These are phyloP conservation scores for Talaromyces rugulosus DNA, from an alignment of 2,329 filamentous ascomycete species.

Conservation along the genomic window DNA sequence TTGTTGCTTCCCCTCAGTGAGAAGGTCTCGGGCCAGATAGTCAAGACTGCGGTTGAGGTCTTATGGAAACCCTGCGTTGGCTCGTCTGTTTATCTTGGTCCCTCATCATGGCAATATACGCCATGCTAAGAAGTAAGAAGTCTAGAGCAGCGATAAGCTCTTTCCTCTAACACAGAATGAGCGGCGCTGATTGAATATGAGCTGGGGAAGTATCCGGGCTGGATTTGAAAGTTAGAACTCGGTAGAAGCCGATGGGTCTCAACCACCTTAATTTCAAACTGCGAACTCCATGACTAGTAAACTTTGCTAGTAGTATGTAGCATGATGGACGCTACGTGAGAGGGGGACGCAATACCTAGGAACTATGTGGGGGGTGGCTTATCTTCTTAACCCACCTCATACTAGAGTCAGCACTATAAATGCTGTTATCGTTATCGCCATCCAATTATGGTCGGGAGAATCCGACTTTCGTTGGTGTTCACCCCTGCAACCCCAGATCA, in stretches of 20 bases:
- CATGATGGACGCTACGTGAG: too few species aligned
- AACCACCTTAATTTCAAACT: too few species aligned
- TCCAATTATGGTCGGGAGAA: neutral
- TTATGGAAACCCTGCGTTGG: neutral
- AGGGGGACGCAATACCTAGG: too few species aligned
- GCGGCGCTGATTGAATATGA: neutral
- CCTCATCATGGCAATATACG: too few species aligned
- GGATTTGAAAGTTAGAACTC: neutral
- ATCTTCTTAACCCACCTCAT: too few species aligned
- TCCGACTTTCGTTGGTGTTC: neutral
- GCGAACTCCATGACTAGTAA: too few species aligned
- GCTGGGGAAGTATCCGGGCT: neutral
- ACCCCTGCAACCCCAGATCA: neutral
- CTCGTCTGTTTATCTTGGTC: neutral
- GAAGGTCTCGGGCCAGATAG: neutral
- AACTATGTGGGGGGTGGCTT: too few species aligned
- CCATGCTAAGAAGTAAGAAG: too few species aligned
- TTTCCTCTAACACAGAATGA: too few species aligned
- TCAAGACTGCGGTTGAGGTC: neutral
- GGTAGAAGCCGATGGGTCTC: conserved; percentile 3
- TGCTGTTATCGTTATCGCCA: neutral
- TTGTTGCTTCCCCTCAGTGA: neutral
- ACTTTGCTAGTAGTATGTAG: too few species aligned
- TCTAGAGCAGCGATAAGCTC: neutral
- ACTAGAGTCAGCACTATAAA: neutral